Percentiles rank a stretch among this genome's conserved stretches.
Conservation (phyloP, 2,329 filamentous ascomycete species). For the Fusarium buharicum region DNA sequence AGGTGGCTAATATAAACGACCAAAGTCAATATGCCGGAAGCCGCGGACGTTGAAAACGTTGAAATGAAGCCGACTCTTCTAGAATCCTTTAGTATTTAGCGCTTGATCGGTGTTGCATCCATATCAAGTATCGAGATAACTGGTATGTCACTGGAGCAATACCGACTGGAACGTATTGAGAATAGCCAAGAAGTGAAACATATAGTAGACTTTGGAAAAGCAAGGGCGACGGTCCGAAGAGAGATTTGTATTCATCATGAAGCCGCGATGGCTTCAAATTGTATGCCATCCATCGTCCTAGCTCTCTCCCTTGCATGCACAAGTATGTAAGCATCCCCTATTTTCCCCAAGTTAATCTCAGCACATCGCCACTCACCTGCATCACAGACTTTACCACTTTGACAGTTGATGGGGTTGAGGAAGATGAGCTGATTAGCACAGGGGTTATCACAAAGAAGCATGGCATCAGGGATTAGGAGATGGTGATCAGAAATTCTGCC, state of each 20-base stretch:
- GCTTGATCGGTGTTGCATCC: conserved; percentile 5
- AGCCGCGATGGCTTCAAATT: conserved; percentile 20
- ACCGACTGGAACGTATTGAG: conserved; percentile 22
- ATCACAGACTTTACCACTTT: background rate
- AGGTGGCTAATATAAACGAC: conserved; percentile 26
- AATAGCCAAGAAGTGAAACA: conserved; percentile 15
- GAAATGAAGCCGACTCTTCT: conserved; percentile 16
- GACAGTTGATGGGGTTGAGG: conserved; percentile 9
- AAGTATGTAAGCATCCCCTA: conserved; percentile 4
- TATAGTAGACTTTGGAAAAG: conserved; percentile 8
- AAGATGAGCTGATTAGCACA: conserved; percentile 26
- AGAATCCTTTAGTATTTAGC: conserved; percentile 19
- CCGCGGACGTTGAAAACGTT: conserved; percentile 8
- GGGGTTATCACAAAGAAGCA: background rate
- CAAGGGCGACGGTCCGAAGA: conserved; percentile 24
- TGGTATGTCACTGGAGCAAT: conserved; percentile 13
- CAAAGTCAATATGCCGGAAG: conserved; percentile 5
- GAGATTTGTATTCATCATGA: conserved; percentile 11
- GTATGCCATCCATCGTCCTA: background rate
- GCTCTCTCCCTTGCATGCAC: background rate
- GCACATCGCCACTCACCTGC: conserved; percentile 7
- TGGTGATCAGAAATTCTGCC: conserved; percentile 4
- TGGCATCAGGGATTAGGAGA: conserved; percentile 5
- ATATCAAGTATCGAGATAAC: background rate
- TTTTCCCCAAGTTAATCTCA: background rate